These are phyloP conservation scores for Clarireedia hainanense DNA, from an alignment of 2,329 filamentous ascomycete species.

Conservation along the genomic window DNA sequence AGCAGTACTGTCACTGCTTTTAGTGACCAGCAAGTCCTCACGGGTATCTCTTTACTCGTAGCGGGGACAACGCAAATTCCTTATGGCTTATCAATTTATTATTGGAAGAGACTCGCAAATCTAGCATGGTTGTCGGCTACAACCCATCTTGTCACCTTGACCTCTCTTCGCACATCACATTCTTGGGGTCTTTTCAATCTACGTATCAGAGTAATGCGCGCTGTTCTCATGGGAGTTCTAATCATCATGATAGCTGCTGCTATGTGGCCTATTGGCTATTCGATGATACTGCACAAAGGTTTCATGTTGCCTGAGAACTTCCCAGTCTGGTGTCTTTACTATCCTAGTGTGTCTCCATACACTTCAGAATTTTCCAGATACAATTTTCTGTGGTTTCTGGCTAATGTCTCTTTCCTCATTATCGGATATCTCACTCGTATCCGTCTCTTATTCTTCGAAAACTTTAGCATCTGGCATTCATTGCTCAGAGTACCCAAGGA, in stretches of 20 bases:
- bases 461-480: too few species aligned
- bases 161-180: neutral
- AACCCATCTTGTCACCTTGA: neutral
- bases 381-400: too few species aligned
- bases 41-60: neutral
- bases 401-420: too few species aligned
- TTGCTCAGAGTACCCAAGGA: too few species aligned
- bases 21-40: neutral
- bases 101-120: neutral
- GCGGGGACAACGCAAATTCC: neutral
- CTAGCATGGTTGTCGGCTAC: neutral
- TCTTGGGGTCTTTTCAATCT: neutral
- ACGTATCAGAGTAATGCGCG: neutral
- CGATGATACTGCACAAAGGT: too few species aligned
- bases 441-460: too few species aligned
- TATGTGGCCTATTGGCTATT: neutral
- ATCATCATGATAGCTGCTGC: neutral
- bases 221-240: neutral
- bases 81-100: neutral
- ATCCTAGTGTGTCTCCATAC: too few species aligned
- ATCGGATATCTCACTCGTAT: too few species aligned
- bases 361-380: too few species aligned
- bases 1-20: neutral
- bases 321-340: too few species aligned
- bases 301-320: too few species aligned